These are phyloP conservation scores for Conoideocrella luteorostrata DNA, from an alignment of 2,329 filamentous ascomycete genomes.

Conservation along the genomic window DNA sequence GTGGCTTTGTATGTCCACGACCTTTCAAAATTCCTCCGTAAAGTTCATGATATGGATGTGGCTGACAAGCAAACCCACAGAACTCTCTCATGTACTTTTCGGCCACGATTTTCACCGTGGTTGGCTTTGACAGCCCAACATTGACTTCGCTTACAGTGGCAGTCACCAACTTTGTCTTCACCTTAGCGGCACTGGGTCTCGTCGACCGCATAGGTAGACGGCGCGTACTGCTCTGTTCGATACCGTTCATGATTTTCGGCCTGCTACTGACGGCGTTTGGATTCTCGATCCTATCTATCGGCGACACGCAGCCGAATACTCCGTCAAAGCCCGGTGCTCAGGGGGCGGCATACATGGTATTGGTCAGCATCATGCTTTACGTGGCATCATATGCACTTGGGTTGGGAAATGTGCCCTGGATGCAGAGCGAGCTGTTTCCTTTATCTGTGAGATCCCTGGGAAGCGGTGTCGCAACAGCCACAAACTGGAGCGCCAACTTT, in stretches of 20 bases:
- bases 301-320: slow-evolving; percentile 11
- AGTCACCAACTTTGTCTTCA: slow-evolving; percentile 76
- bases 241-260: slow-evolving; percentile 76
- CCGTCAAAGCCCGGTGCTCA: slow-evolving; percentile 13
- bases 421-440: slow-evolving; percentile 89
- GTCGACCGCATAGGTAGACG: slow-evolving; percentile 77
- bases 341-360: slow-evolving; percentile 50
- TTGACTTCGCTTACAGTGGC: slow-evolving; percentile 76
- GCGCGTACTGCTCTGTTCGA: slow-evolving; percentile 71
- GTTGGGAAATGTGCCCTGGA: slow-evolving; percentile 90
- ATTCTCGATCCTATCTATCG: slow-evolving; percentile 59
- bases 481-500: slow-evolving; percentile 85
- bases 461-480: slow-evolving; percentile 68
- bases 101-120: slow-evolving; percentile 70
- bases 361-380: slow-evolving; percentile 73
- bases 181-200: slow-evolving; percentile 63
- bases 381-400: slow-evolving; percentile 82
- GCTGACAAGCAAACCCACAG: slow-evolving; percentile 28
- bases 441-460: slow-evolving; percentile 66
- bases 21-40: background rate
- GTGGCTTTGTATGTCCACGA: slow-evolving; percentile 61
- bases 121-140: slow-evolving; percentile 73
- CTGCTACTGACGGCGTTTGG: slow-evolving; percentile 65
- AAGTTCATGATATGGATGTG: background rate
- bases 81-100: slow-evolving; percentile 93